These are phyloP conservation scores for Acacia melanoxylon DNA, from an alignment of 306 rosid genomes.

Conservation along the genomic window DNA sequence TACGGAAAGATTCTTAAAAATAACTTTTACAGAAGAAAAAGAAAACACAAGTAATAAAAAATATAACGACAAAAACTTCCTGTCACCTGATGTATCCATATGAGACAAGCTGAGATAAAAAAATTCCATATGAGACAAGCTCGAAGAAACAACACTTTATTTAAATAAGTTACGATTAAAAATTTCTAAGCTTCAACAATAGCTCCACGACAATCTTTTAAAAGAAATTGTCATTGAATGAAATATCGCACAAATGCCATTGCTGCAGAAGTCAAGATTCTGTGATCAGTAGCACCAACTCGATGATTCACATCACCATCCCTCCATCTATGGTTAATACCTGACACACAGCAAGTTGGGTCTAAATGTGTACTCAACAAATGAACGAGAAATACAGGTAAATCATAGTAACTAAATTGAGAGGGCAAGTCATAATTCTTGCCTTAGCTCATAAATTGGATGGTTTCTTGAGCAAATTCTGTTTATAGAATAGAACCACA, in stretches of 20 bases:
- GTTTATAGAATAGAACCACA: slow-evolving; percentile 3
- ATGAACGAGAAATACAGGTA: background rate
- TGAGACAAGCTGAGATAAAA: too few species aligned
- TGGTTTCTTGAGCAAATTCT: slow-evolving; percentile 4
- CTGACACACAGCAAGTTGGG: slow-evolving; percentile 42
- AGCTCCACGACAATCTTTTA: background rate
- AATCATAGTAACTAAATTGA: background rate
- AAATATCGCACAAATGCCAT: slow-evolving; percentile 10
- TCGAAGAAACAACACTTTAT: background rate
- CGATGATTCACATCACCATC: slow-evolving; percentile 57
- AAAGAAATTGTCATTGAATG: background rate
- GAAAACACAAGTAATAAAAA: too few species aligned
- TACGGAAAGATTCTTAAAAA: too few species aligned
- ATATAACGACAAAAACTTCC: too few species aligned
- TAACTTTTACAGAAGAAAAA: too few species aligned
- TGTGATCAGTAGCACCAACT: slow-evolving; percentile 1
- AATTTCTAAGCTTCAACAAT: background rate
- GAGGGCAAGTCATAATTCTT: background rate
- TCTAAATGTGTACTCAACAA: background rate
- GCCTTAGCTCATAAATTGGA: background rate
- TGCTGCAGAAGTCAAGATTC: slow-evolving; percentile 24
- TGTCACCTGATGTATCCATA: too few species aligned
- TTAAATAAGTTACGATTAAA: background rate
- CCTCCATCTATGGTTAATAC: slow-evolving; percentile 86
- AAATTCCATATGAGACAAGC: too few species aligned